Evolutionary conservation across 495 filamentous ascomycete genomes (phyloP).

Genomic region (Daldinia bambusicola): DNA sequence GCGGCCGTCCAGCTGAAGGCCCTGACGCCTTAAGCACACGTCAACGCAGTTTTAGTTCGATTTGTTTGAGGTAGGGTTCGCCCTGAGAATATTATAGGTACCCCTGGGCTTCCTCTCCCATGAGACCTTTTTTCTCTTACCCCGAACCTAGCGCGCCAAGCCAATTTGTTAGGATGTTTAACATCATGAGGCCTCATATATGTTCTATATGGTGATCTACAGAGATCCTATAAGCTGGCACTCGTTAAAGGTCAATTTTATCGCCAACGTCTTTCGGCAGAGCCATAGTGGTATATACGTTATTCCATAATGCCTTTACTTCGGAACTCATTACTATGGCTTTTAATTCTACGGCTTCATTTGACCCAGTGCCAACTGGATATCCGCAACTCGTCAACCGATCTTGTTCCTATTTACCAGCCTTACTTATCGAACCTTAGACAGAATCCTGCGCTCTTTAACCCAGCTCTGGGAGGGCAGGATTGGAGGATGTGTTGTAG

Average conservation of each 20-base stretch:
- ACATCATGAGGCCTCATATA: background rate
- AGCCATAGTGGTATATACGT: background rate
- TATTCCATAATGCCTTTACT: background rate
- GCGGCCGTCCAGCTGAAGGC: background rate
- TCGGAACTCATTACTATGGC: background rate
- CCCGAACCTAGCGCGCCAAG: background rate
- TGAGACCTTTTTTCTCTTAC: background rate
- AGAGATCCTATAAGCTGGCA: background rate
- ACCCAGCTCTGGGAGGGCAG: conserved; percentile 23
- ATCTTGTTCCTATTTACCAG: conserved; percentile 20
- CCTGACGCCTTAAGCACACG: background rate
- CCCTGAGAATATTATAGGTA: background rate
- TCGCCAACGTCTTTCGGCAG: background rate
- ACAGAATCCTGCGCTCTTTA: background rate
- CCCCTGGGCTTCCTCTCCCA: background rate
- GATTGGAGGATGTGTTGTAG: conserved; percentile 36
- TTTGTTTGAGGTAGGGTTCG: background rate
- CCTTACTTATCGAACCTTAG: conserved; percentile 13
- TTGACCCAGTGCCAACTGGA: background rate
- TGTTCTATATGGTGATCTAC: background rate
- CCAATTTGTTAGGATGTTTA: background rate
- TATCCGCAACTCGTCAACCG: conserved; percentile 19
- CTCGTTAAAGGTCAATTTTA: background rate
- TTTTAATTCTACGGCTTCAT: background rate
- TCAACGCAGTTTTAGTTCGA: background rate